Conservation (phyloP, 1,284 basidiomycete genomes). For the Cryptococcus floricola region DNA sequence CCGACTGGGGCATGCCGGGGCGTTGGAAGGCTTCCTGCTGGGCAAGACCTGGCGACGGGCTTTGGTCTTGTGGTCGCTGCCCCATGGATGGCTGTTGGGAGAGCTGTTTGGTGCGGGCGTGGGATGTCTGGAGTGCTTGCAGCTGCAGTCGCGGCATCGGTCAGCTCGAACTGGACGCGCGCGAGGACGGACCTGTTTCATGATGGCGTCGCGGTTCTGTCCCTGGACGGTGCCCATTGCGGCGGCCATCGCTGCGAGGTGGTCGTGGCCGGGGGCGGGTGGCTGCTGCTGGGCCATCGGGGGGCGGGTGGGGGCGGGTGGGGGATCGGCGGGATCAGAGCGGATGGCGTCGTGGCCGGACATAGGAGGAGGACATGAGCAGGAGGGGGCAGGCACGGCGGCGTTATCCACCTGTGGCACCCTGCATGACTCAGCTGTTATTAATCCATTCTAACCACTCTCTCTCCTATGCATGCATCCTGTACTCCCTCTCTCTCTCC, state of each 20-base stretch:
- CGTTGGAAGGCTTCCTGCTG: background rate
- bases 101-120: constrained; percentile 23
- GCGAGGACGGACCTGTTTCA: constrained; percentile 37
- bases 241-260: constrained; percentile 14
- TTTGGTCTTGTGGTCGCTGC: too few species aligned
- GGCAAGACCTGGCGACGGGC: background rate
- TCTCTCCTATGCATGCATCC: too few species aligned
- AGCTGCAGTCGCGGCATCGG: constrained; percentile 15
- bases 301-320: background rate
- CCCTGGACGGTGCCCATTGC: constrained; percentile 15
- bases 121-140: constrained; percentile 31
- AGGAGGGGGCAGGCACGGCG: too few species aligned
- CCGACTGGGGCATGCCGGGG: background rate
- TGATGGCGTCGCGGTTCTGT: constrained; percentile 36
- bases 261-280: constrained; percentile 4
- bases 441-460: too few species aligned
- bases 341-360: too few species aligned
- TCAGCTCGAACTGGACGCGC: background rate
- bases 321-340: too few species aligned
- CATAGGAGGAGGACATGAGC: background rate
- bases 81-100: constrained; percentile 11
- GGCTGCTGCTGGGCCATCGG: constrained; percentile 11
- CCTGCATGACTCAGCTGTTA: too few species aligned
- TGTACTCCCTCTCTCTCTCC: too few species aligned
- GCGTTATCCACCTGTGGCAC: background rate